Evolutionary conservation across 306 rosid genomes (phyloP).

Genomic region (Geum urbanum): DNA sequence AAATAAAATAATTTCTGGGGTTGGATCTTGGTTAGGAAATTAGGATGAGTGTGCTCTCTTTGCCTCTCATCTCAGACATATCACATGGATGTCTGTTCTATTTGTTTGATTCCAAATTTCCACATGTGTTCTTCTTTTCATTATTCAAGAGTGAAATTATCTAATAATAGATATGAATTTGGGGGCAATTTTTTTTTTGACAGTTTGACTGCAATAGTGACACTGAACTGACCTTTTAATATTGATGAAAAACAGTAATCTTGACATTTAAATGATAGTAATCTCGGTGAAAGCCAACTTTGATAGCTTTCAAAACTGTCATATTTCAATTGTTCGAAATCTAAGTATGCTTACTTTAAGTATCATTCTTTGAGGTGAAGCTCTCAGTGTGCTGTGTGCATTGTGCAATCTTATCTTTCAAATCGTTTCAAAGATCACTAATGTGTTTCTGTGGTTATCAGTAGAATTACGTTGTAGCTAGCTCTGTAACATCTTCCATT

Average conservation of each 20-base stretch:
- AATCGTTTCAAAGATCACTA: background rate
- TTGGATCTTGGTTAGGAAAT: background rate
- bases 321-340: conserved; percentile 3
- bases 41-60: background rate
- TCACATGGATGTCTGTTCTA: conserved; percentile 11
- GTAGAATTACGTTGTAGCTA: background rate
- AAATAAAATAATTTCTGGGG: background rate
- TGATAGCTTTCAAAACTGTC: background rate
- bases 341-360: background rate
- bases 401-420: background rate
- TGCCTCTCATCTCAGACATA: background rate
- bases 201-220: background rate
- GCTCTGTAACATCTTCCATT: background rate
- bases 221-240: background rate
- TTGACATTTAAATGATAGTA: background rate
- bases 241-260: background rate
- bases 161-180: background rate
- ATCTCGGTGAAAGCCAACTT: background rate
- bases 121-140: conserved; percentile 17
- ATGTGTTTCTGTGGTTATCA: background rate
- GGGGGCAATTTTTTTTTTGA: background rate
- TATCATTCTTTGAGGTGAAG: background rate
- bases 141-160: background rate
- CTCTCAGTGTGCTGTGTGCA: background rate
- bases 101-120: background rate